Base-by-base conservation (phyloP, 2,329 filamentous ascomycete genomes). In the Bipolaris sorokiniana region DNA sequence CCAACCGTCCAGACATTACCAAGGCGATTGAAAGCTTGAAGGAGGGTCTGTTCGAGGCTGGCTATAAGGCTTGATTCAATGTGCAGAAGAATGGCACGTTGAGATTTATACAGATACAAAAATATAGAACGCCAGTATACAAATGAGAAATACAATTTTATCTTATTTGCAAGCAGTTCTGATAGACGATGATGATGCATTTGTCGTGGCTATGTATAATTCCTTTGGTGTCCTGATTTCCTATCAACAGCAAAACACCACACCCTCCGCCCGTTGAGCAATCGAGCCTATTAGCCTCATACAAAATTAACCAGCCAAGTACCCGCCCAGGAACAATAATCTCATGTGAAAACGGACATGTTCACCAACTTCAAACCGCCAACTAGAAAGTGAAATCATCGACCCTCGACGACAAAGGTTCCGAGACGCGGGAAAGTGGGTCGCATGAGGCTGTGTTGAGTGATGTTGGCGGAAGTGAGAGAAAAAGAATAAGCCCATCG, bases 21-120 rank as follows among this genome's bases (percentile, higher is more conserved):
- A 90, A 89, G 70, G 95, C 94, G 1, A 83, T 98, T 61, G 82
- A 87, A 66, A 90, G 91, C 42, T 78, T 99, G 66, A 88, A 89
- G 80, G 86, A 88, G 54, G 87, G 88, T 7, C 80, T 98, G 62
- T 76, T 81, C 1, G 93, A 96, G 78, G 89, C 87, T 54, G 91
- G 92, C 50, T 85, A 87, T 70, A 83, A 85, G 61, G 63, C 59
- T 10, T 66, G 59, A 34, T 20, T 28, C 15, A 23, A 36, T 11
- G 23, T 18, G 36, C 23, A 20, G 34, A 23, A 13, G 23, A 20
- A 53, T 26, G 10, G 7, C 6, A 45, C 41, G n/a, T 28, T 10
- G 28, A 5, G 7, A 15, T 13, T 9, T 20, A 48, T 20, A 31
- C 10, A 3, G 5, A 18, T 38, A 38, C 22, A 38, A 34, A 20